Percentiles rank a stretch among this genome's conserved stretches.
phyloP scores from a whole-genome alignment of 164 flowering plant genomes.

The Umbellularia californica region DNA sequence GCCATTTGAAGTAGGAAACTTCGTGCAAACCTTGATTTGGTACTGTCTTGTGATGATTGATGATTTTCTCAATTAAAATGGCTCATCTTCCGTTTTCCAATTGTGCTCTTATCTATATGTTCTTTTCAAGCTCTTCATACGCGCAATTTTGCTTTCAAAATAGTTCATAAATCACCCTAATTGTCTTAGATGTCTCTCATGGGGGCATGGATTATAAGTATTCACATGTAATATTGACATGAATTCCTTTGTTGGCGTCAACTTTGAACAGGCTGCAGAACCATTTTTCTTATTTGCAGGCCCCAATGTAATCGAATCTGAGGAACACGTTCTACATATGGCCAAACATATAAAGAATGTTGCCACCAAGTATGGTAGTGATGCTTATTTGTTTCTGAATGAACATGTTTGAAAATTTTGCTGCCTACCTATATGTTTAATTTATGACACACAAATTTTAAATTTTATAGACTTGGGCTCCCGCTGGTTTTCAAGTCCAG shows the following conservation, averaged over 20 bases:
- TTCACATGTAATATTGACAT: background rate
- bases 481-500: slow-evolving; percentile 91
- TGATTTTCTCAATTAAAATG: background rate
- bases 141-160: background rate
- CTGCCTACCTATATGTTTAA: background rate
- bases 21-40: background rate
- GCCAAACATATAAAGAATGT: slow-evolving; percentile 68
- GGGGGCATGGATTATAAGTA: background rate
- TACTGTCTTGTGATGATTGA: background rate
- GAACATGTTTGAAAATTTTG: background rate
- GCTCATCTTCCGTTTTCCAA: background rate
- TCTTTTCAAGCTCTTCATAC: background rate
- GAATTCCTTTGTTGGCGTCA: background rate
- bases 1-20: background rate
- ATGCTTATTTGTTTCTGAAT: slow-evolving; percentile 2
- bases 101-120: background rate
- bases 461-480: slow-evolving; percentile 61
- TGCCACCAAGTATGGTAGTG: slow-evolving; percentile 54
- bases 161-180: background rate
- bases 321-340: slow-evolving; percentile 79
- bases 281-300: slow-evolving; percentile 95
- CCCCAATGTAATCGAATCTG: slow-evolving; percentile 98
- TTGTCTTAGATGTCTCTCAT: background rate
- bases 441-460: background rate
- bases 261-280: slow-evolving; percentile 50